A percentile compares a stretch with the other conserved stretches of the same genome.
phyloP scores from a whole-genome alignment of 129 eudicot species.

The Rutidosis leptorrhynchoides region DNA sequence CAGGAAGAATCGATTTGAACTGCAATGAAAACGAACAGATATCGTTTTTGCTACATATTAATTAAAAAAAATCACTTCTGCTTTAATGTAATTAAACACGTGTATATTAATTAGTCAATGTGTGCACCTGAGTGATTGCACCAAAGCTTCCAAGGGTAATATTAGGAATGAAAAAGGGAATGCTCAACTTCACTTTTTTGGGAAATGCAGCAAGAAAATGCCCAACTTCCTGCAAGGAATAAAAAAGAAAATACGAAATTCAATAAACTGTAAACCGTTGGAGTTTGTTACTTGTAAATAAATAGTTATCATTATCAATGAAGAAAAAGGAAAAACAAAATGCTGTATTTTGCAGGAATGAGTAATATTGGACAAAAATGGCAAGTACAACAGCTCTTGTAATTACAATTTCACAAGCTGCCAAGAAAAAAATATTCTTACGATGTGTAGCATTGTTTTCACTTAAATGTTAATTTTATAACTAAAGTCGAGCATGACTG shows the following conservation, averaged over 20 bases:
- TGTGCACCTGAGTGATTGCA: slow-evolving; percentile 89
- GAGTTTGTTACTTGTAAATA: neutral
- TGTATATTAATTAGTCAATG: neutral
- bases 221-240: slow-evolving; percentile 89
- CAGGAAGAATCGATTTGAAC: slow-evolving; percentile 98
- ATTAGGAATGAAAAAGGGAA: slow-evolving; percentile 89
- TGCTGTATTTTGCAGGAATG: neutral
- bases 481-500: neutral
- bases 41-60: neutral
- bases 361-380: slow-evolving; percentile 17
- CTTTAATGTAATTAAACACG: slow-evolving; percentile 1
- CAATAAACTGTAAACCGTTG: neutral
- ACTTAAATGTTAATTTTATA: neutral
- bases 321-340: neutral
- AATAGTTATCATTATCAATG: neutral
- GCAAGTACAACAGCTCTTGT: neutral
- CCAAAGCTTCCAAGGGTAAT: slow-evolving; percentile 98
- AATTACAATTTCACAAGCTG: neutral
- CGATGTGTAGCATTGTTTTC: neutral
- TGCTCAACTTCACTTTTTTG: slow-evolving; percentile 82
- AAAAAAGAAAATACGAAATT: slow-evolving; percentile 4
- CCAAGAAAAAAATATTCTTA: slow-evolving; percentile 1
- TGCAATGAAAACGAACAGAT: slow-evolving; percentile 31
- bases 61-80: neutral
- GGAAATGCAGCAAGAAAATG: slow-evolving; percentile 93